These are phyloP conservation scores for Euphorbia lathyris DNA, from an alignment of 345 rosid genomes.

Conservation along the genomic window DNA sequence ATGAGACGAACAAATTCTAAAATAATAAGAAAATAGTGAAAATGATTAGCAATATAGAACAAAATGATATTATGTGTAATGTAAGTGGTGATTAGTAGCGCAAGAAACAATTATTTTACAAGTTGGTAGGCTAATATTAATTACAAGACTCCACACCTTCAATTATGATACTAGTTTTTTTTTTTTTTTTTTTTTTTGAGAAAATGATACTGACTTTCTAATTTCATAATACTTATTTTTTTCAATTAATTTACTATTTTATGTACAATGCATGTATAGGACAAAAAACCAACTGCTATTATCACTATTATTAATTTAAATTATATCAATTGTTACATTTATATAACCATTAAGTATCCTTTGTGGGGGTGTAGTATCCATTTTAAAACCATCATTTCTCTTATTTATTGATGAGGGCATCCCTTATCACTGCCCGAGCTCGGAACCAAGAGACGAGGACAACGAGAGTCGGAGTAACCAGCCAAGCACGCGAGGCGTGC, in stretches of 20 bases:
- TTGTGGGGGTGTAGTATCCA: background rate
- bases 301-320: constrained; percentile 10
- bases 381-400: background rate
- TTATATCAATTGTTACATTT: background rate
- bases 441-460: too few relatives aligned
- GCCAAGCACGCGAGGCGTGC: too few relatives aligned
- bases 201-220: constrained; percentile 2
- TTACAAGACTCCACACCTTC: constrained; percentile 10
- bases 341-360: constrained; percentile 2
- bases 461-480: too few relatives aligned
- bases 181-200: too few relatives aligned
- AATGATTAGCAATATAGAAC: background rate
- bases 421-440: too few relatives aligned
- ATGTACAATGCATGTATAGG: constrained; percentile 5
- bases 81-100: background rate
- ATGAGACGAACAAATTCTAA: background rate
- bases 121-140: background rate
- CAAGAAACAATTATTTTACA: background rate
- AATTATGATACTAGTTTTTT: too few relatives aligned
- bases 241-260: background rate
- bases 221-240: background rate
- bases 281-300: background rate
- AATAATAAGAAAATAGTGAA: background rate
- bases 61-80: background rate
- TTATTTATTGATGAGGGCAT: too few relatives aligned